Percentiles rank a stretch among this genome's conserved stretches.
These are phyloP conservation scores for Crithidia expoeki DNA, from an alignment of 208 protist species.

Conservation along the genomic window DNA sequence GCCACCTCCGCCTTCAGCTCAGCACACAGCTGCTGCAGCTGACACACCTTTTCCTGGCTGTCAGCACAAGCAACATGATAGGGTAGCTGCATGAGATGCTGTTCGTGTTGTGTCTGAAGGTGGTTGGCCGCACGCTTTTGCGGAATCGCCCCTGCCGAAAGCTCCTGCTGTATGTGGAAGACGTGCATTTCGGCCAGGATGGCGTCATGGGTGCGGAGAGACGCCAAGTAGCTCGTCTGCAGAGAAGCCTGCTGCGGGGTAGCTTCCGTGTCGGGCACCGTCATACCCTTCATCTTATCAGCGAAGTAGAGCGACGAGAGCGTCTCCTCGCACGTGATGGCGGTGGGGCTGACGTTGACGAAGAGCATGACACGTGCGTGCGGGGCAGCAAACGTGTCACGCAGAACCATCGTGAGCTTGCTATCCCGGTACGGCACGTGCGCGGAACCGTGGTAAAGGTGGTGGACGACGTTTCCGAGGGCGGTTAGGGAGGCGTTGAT, in stretches of 20 bases:
- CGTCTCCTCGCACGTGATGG: conserved; percentile 73
- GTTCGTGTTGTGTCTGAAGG: not conserved
- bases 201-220: conserved; percentile 44
- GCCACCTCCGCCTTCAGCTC: conserved; percentile 17
- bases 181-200: conserved; percentile 61
- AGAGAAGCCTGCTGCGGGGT: conserved; percentile 16
- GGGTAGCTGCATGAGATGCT: conserved; percentile 20
- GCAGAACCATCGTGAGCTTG: conserved; percentile 87
- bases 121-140: conserved; percentile 18
- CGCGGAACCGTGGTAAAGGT: conserved; percentile 53
- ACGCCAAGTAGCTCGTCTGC: conserved; percentile 40
- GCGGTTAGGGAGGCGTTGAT: conserved; percentile 93
- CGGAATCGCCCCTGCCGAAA: conserved; percentile 15
- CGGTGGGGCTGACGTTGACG: conserved; percentile 72
- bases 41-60: conserved; percentile 21
- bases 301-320: conserved; percentile 85
- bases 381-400: conserved; percentile 70
- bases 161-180: conserved; percentile 36
- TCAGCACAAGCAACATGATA: conserved; percentile 7
- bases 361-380: conserved; percentile 73
- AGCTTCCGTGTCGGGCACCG: conserved; percentile 11
- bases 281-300: conserved; percentile 78
- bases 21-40: conserved; percentile 37
- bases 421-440: conserved; percentile 86
- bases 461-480: conserved; percentile 87